These are phyloP conservation scores for Choiromyces venosus DNA, from an alignment of 495 filamentous ascomycete genomes.

Conservation along the genomic window DNA sequence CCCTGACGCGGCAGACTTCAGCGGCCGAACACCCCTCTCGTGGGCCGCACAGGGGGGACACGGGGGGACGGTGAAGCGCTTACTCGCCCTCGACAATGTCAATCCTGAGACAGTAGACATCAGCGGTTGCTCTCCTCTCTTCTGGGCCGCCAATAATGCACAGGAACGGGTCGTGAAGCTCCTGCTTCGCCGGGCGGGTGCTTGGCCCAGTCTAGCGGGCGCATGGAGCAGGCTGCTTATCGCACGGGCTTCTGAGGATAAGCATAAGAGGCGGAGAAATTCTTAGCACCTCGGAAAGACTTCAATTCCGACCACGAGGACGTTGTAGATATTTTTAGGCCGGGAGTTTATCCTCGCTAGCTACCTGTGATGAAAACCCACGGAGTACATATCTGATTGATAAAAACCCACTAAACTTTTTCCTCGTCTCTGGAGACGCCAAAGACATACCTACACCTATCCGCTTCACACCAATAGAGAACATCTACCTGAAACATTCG, in stretches of 20 bases:
- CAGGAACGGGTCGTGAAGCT: not conserved
- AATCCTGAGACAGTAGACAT: not conserved
- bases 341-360: not conserved
- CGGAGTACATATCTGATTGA: not conserved
- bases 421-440: not conserved
- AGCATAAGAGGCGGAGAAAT: not conserved
- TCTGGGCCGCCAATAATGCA: not conserved
- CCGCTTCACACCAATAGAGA: not conserved
- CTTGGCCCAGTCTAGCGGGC: not conserved
- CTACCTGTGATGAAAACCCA: not conserved
- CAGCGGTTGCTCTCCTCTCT: not conserved
- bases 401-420: too few species aligned
- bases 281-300: not conserved
- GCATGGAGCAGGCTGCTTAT: not conserved
- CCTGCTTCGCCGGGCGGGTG: not conserved
- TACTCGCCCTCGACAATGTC: not conserved
- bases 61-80: not conserved
- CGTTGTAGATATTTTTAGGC: not conserved
- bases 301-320: too few species aligned
- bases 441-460: not conserved
- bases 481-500: not conserved
- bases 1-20: not conserved
- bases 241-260: not conserved
- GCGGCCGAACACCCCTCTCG: not conserved
- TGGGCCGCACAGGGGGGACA: conserved; percentile 4